Evolutionary conservation across 2,329 filamentous ascomycete species (phyloP), one percentile per base, ranked within the genome.

Genomic region (Fusarium verrucosum): DNA sequence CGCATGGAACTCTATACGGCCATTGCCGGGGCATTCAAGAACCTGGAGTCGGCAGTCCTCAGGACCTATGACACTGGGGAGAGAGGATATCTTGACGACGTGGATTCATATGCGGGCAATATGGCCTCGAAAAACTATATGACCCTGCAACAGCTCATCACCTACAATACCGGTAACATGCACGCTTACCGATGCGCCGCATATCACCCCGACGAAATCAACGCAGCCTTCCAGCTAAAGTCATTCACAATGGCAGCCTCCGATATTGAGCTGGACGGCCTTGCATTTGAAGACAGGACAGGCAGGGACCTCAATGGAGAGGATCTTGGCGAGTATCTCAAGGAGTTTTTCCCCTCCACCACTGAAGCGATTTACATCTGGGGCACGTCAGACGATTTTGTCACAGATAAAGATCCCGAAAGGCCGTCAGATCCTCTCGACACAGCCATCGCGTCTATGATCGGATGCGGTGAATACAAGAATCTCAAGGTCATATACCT

Each of bases 401-500:
- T 19, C 9, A 5, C 16, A 1, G 7, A n/a, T 2, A 10, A 6
- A 4, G 8, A 17, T 2, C 28, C 25, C 1, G 6, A 11, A 7
- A 42, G 16, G 0, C 26, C 35, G 25, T 40, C 33, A 4, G 41
- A 45, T 14, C 4, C 6, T 2, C 17, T 65, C 8, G 66, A 69
- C 16, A 20, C 19, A 25, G 16, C 25, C 2, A 23, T 69, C 6
- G 42, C 65, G 0, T 10, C 23, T 5, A 5, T 69, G 7, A 65
- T 69, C 2, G 28, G 55, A 7, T 41, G 47, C 3, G 40, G 54
- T 0, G 5, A 16, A 1, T 35, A 28, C 28, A 11, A 42, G 40
- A 26, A 58, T 4, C 60, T 68, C 1, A 45, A 42, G n/a, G 61
- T 33, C 25, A 6, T 69, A 0, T 69, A 69, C 19, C 19, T 69